Conservation (phyloP, 1,284 basidiomycete species). For the Heterobasidion occidentale region DNA sequence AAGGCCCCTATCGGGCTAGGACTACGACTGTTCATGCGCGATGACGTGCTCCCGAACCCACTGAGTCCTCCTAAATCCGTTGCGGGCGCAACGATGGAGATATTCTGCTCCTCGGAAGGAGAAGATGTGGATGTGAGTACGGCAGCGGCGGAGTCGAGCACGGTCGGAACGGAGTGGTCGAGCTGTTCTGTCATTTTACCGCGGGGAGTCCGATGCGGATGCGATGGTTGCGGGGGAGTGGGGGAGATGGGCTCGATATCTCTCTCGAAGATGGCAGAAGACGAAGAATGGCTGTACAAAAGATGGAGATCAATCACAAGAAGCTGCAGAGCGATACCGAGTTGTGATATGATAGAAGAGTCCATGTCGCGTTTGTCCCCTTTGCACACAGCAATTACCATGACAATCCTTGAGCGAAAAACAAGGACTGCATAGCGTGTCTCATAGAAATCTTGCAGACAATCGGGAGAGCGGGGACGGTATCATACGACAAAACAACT, state of each 20-base stretch:
- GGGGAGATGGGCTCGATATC: constrained; percentile 68
- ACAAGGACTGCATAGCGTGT: neutral
- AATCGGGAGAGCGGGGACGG: neutral
- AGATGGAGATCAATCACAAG: neutral
- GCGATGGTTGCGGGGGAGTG: constrained; percentile 33
- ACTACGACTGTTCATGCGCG: constrained; percentile 55
- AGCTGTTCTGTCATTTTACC: constrained; percentile 63
- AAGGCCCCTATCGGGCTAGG: constrained; percentile 32
- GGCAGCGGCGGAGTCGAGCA: constrained; percentile 65
- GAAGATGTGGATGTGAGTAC: constrained; percentile 44
- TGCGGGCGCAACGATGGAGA: constrained; percentile 52
- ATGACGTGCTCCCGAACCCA: constrained; percentile 58
- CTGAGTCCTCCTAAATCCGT: constrained; percentile 31
- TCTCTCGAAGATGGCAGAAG: constrained; percentile 76
- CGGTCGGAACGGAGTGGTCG: constrained; percentile 66
- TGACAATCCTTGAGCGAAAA: neutral
- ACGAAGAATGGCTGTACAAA: constrained; percentile 55
- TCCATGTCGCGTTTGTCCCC: neutral
- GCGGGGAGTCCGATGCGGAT: constrained; percentile 64
- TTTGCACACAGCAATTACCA: neutral
- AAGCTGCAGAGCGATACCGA: neutral
- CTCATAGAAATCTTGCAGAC: too few relatives aligned
- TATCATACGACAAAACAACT: neutral
- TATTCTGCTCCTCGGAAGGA: constrained; percentile 32
- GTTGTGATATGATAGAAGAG: neutral